Evolutionary conservation across 2,329 filamentous ascomycete species (phyloP), one percentile per base, ranked within the genome.

Genomic region (Colletotrichum lentis): DNA sequence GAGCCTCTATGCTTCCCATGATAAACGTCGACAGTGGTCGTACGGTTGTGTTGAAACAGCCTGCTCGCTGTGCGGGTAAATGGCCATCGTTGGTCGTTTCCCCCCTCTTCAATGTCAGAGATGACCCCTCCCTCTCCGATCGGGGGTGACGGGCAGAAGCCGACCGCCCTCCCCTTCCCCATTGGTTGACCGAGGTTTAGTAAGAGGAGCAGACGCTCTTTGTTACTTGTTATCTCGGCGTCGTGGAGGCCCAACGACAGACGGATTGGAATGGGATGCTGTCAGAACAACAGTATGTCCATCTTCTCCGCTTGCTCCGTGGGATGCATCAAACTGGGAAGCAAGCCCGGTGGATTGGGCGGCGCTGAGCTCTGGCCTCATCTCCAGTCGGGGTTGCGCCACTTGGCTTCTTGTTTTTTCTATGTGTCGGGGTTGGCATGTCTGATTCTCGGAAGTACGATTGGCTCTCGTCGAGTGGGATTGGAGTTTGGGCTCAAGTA

Each of bases 391-490:
- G 37, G 64, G 56, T 69, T 62, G 63, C 66, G 63, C 44, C 66
- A 69, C 62, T 52, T 56, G 31, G 62, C 44, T 61, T 61, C 52
- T 50, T 49, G 49, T 35, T 41, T 49, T 55, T 35, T 41, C 56
- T 59, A 59, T 22, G 61, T 59, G 61, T 65, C 54, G 43, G 31
- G 62, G 62, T 52, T 53, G 55, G 53, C 47, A 66, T 67, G 66
- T 56, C 65, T 55, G 55, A 56, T 31, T 43, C 24, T 44, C 43
- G 44, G 31, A 56, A 35, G 62, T 62, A 57, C 62, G 56, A 62
- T 69, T 69, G 66, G 66, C 57, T 62, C 56, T 67, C 63, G 31
- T 52, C 66, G 52, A 37, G 66, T 57, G 56, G 53, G 49, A 68
- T 66, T 56, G 52, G 41, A 61, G 55, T 69, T 69, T 35, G 62